A percentile compares a stretch with the other conserved stretches of the same genome.
These are phyloP conservation scores for Discostella stelligeroides DNA, from an alignment of 108 stramenopile genomes.

Conservation along the genomic window DNA sequence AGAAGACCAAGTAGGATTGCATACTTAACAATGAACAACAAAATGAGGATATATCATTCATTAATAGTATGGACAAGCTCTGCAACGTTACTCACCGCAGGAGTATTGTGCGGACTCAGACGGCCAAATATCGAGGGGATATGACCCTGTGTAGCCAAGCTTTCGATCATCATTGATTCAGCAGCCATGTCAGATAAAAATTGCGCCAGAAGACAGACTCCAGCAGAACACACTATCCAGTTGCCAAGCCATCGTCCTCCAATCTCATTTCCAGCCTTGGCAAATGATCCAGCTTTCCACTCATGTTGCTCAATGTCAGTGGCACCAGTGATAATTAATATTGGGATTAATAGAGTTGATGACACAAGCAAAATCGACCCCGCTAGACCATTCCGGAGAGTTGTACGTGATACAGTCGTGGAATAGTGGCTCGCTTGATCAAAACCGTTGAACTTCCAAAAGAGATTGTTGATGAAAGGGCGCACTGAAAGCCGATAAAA, in stretches of 20 bases:
- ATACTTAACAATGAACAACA: too few relatives aligned
- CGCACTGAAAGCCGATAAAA: constrained; percentile 16
- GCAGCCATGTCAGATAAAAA: constrained; percentile 74
- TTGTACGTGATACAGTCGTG: constrained; percentile 55
- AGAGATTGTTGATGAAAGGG: constrained; percentile 67
- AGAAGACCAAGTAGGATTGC: constrained; percentile 31
- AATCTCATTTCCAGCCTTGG: constrained; percentile 56
- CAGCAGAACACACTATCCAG: constrained; percentile 64
- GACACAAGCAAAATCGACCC: constrained; percentile 40
- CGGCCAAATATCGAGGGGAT: constrained; percentile 46
- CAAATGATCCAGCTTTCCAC: constrained; percentile 69
- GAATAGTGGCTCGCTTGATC: constrained; percentile 68
- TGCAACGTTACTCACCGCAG: constrained; percentile 27
- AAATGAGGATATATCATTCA: too few relatives aligned
- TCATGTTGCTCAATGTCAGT: constrained; percentile 51
- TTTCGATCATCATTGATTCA: constrained; percentile 69
- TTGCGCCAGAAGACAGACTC: constrained; percentile 54
- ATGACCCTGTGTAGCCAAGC: constrained; percentile 68
- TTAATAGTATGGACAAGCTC: too few relatives aligned
- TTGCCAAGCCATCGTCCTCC: constrained; percentile 59
- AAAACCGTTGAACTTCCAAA: constrained; percentile 74
- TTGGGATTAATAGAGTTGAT: constrained; percentile 54
- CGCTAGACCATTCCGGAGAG: constrained; percentile 43
- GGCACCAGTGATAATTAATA: constrained; percentile 51
- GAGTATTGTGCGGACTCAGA: constrained; percentile 32